Evolutionary conservation across 2,329 filamentous ascomycete genomes (phyloP), one percentile per base, ranked within the genome.

Genomic region (Clonostachys chloroleuca): DNA sequence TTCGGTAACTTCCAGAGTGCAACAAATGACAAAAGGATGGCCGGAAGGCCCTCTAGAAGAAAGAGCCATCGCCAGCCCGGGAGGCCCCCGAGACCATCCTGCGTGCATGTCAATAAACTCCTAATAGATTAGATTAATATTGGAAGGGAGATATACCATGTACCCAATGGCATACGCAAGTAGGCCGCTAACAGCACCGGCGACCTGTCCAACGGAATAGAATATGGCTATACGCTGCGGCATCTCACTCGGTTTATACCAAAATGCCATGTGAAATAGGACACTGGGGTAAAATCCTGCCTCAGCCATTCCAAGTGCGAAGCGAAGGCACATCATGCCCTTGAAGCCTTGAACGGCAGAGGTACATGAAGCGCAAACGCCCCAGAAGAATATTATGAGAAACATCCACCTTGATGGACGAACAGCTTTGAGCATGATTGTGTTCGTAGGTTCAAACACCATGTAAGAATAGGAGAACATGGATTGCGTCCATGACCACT

Each of bases 1-100:
- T 59, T 51, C 8, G 58, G 58, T 5, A 60, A 44, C 34, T 46
- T 62, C 46, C 69, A 63, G 46, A 69, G 80, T 13, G 75, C 72
- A 56, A 55, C 55, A 1, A 59, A 39, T 3, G 51, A 56, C 16
- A 55, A 54, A 2, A 59, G 34, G 16, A 60, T 51, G 2, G 56
- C 58, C 4, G 56, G 56, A 12, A 59, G 49, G 2, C 56, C 58
- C 34, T 60, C 58, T 5, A 60, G 50, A 16, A 60, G 58, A 43
- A 60, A 60, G 1, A 60, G 51, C 56, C 57, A 59, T 55, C 57
- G 51, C 57, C 55, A 59, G 1, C 57, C 57, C 8, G 57, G 55
- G 2, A 58, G 48, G 1, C 53, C 54, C 3, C 54, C 51, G 3
- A 52, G 41, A 1, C 56, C 56, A 39, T 59, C 52, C 41, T 43